These are phyloP conservation scores for Nepenthes mirabilis DNA, from an alignment of 148 eudicot genomes.

Conservation along the genomic window DNA sequence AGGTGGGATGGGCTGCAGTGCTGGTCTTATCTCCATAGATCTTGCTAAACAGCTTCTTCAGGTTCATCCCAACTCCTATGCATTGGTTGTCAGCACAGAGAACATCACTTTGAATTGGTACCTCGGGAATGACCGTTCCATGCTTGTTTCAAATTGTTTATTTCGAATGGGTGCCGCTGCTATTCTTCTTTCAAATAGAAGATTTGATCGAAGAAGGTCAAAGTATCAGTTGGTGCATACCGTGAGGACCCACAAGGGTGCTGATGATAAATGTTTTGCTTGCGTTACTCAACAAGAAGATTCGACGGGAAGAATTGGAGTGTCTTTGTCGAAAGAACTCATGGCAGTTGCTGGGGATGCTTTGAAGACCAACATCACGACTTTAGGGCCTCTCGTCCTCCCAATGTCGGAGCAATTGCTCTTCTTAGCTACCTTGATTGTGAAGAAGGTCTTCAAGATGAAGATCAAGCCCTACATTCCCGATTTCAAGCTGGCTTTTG, in stretches of 20 bases:
- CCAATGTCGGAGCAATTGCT: conserved; percentile 10
- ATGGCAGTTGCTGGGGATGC: conserved; percentile 10
- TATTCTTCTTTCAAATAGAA: neutral
- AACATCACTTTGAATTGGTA: conserved; percentile 12
- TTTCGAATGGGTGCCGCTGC: conserved; percentile 1
- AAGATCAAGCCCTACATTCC: conserved; percentile 11
- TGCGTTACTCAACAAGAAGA: conserved; percentile 1
- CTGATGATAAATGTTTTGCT: conserved; percentile 2
- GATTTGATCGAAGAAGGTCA: neutral
- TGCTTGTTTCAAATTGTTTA: neutral
- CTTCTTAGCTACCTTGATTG: conserved; percentile 6
- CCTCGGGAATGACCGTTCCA: conserved; percentile 4
- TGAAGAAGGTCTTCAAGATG: conserved; percentile 8
- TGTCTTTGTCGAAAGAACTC: conserved; percentile 4
- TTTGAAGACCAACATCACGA: conserved; percentile 8
- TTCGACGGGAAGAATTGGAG: conserved; percentile 3
- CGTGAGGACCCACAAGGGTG: neutral
- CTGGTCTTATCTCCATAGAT: conserved; percentile 7
- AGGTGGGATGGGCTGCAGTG: conserved; percentile 13
- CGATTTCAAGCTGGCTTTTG: conserved; percentile 8
- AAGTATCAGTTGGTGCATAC: conserved; percentile 1
- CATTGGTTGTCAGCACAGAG: conserved; percentile 10
- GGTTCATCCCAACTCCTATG: conserved; percentile 10
- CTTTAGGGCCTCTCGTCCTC: conserved; percentile 6
- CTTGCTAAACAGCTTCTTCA: conserved; percentile 8